phyloP scores from a whole-genome alignment of 2,329 filamentous ascomycete genomes.

The Diaporthe sp. region DNA sequence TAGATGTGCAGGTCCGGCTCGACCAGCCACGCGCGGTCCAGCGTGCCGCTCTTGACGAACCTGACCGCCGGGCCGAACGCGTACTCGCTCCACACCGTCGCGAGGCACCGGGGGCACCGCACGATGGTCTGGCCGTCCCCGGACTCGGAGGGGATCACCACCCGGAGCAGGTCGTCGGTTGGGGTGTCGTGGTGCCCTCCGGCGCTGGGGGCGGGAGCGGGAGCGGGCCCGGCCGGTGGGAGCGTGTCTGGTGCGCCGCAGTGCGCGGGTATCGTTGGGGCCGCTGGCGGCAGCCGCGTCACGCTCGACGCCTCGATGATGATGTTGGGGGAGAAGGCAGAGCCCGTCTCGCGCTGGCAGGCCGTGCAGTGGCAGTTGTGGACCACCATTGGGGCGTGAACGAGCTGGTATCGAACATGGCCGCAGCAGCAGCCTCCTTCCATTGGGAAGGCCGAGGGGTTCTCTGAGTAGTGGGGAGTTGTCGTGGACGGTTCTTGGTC shows the following conservation, averaged over 20 bases:
- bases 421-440: conserved; percentile 75
- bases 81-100: conserved; percentile 60
- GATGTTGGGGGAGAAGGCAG: conserved; percentile 57
- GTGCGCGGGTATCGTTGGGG: conserved; percentile 44
- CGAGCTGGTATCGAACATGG: conserved; percentile 76
- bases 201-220: neutral
- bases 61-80: conserved; percentile 48
- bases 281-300: conserved; percentile 48
- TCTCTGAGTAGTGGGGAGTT: conserved; percentile 38
- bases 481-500: neutral
- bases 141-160: conserved; percentile 55
- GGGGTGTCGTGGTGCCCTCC: neutral
- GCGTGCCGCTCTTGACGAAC: conserved; percentile 60
- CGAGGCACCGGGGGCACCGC: conserved; percentile 58
- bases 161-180: conserved; percentile 1
- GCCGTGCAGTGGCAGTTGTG: conserved; percentile 63
- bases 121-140: conserved; percentile 57
- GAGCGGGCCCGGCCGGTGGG: conserved; percentile 33
- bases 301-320: conserved; percentile 57
- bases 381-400: conserved; percentile 64
- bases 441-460: conserved; percentile 44
- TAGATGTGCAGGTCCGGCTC: conserved; percentile 63
- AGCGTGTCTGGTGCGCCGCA: conserved; percentile 29
- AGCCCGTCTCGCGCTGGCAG: conserved; percentile 62
- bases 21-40: conserved; percentile 56